phyloP scores from a whole-genome alignment of 2,329 filamentous ascomycete genomes.

The Leptodontidium sp. region DNA sequence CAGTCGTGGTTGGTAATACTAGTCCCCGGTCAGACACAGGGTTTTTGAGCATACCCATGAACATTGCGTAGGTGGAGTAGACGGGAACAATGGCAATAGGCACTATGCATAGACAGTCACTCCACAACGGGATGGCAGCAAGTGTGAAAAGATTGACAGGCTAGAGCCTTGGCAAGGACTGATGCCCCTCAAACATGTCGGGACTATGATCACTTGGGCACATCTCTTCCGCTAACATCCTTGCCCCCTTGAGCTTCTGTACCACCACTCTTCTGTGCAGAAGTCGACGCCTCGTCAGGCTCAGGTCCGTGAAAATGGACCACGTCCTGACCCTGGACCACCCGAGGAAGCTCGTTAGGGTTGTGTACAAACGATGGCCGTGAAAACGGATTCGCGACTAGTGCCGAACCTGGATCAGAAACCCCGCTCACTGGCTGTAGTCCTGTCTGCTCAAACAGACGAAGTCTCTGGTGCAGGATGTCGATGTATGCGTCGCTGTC shows the following conservation, averaged over 20 bases:
- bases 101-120: neutral
- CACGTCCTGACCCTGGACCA: neutral
- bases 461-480: neutral
- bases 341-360: neutral
- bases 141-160: neutral
- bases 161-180: neutral
- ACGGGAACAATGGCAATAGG: neutral
- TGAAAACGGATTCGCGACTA: neutral
- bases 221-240: neutral
- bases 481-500: neutral
- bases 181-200: neutral
- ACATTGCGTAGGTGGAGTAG: neutral
- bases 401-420: neutral
- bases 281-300: neutral
- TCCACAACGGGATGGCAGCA: neutral
- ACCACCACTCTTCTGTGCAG: neutral
- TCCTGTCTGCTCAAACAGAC: neutral
- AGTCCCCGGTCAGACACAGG: neutral
- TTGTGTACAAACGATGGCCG: neutral
- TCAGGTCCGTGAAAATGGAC: neutral
- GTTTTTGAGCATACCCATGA: neutral
- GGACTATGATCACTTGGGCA: neutral
- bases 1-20: neutral
- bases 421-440: neutral
- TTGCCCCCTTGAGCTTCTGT: neutral